Evolutionary conservation across 2,329 filamentous ascomycete genomes (phyloP).

Genomic region (Curvularia hawaiiensis): DNA sequence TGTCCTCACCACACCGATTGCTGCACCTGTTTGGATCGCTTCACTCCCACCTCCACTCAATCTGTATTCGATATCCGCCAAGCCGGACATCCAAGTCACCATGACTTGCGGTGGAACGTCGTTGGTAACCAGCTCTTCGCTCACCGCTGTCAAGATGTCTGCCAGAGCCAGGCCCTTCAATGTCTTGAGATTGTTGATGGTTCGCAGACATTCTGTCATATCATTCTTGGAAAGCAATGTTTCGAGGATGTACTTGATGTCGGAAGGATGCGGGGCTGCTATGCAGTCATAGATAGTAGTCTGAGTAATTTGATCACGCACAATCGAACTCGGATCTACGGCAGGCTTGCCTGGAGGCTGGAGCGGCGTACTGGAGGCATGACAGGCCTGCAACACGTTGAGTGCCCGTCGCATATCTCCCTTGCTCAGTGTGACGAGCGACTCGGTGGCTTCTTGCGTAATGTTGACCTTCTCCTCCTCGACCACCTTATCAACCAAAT

Average conservation of each 20-base stretch:
- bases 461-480: slow-evolving; percentile 87
- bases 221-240: slow-evolving; percentile 85
- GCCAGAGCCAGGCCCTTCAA: slow-evolving; percentile 87
- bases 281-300: slow-evolving; percentile 97
- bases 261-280: slow-evolving; percentile 88
- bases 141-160: slow-evolving; percentile 86
- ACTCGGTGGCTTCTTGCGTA: slow-evolving; percentile 76
- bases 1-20: slow-evolving; percentile 85
- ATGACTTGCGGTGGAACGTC: slow-evolving; percentile 87
- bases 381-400: slow-evolving; percentile 95
- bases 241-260: slow-evolving; percentile 81
- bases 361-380: slow-evolving; percentile 79
- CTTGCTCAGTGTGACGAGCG: slow-evolving; percentile 84
- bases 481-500: slow-evolving; percentile 86
- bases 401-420: slow-evolving; percentile 95
- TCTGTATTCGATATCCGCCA: slow-evolving; percentile 92
- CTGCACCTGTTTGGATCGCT: slow-evolving; percentile 85
- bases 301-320: slow-evolving; percentile 86
- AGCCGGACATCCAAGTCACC: slow-evolving; percentile 87
- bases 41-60: slow-evolving; percentile 88
- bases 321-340: slow-evolving; percentile 62
- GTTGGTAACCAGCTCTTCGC: slow-evolving; percentile 80
- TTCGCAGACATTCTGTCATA: slow-evolving; percentile 85
- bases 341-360: slow-evolving; percentile 55
- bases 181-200: slow-evolving; percentile 85